A percentile compares a stretch with the other conserved stretches of the same genome.
phyloP scores from a whole-genome alignment of 495 filamentous ascomycete genomes.

The Lophium mytilinum region DNA sequence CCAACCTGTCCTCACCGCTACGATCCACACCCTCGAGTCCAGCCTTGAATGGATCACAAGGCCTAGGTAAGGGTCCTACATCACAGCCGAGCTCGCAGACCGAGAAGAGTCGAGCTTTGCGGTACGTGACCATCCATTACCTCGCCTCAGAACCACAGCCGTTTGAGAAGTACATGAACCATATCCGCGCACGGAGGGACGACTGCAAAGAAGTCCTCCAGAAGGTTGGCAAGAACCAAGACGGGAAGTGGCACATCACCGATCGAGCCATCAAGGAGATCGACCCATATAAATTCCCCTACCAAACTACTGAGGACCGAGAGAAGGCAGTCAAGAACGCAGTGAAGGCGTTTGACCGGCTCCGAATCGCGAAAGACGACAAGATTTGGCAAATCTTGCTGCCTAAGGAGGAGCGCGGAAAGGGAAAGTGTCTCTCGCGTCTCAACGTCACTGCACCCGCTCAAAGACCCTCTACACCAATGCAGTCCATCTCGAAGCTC shows the following conservation, averaged over 20 bases:
- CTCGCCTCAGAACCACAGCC: constrained; percentile 27
- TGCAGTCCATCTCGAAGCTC: constrained; percentile 42
- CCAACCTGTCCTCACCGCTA: constrained; percentile 10
- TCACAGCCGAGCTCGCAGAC: constrained; percentile 24
- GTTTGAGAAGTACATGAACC: too few species aligned
- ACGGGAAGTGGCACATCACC: constrained; percentile 29
- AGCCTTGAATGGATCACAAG: not conserved
- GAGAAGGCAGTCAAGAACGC: constrained; percentile 76
- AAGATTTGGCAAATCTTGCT: constrained; percentile 74
- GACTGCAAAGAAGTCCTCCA: constrained; percentile 27
- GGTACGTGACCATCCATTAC: constrained; percentile 26
- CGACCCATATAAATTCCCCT: constrained; percentile 63
- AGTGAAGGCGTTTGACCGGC: constrained; percentile 70
- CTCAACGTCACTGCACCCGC: constrained; percentile 45
- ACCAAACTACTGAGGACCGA: constrained; percentile 46
- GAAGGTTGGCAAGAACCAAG: constrained; percentile 28
- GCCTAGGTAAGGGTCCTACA: constrained; percentile 15
- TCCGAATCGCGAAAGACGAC: constrained; percentile 63
- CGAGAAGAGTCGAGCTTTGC: constrained; percentile 23
- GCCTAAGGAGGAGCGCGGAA: constrained; percentile 64
- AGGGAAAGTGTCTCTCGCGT: constrained; percentile 71
- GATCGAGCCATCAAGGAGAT: constrained; percentile 74
- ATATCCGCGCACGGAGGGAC: constrained; percentile 12
- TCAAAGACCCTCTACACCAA: constrained; percentile 46
- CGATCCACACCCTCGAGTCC: constrained; percentile 14